Base-by-base conservation (phyloP, 108 stramenopile species). In the Mediolabrus comicus region DNA sequence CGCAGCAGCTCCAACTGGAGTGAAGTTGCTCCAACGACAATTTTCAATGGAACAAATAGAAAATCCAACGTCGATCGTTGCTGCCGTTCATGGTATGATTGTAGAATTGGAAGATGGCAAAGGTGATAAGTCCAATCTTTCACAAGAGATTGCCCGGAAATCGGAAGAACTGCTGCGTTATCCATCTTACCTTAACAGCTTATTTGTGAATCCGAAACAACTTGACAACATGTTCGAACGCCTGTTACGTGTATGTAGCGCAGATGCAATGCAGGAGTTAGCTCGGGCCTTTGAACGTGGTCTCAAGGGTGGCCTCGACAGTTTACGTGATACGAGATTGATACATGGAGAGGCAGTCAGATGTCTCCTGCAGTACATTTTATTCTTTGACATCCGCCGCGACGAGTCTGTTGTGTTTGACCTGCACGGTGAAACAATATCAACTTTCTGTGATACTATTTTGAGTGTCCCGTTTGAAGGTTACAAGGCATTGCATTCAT, bases 281-380 rank as follows among this genome's bases (percentile, higher is more conserved):
- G 83, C 77, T 2, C 30, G 71, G 12, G 83, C 86, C 9, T 86
- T 87, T 35, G 85, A 86, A 57, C 77, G 75, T 52, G 84, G 87
- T 5, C 77, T 91, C 14, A 71, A 77, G 25, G 25, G 29, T 28
- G 90, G 90, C 16, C 74, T 91, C 55, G 71, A 87, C n/a, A 70
- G 63, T 35, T 67, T 87, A 22, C 60, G 69, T 9, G 49, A 53
- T 10, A 53, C 59, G 67, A 68, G 87, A 22, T 54, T 88, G 58
- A 87, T 86, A 24, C 84, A 91, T 59, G 80, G 84, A 12, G 90
- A 85, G 53, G 62, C 84, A 3, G 86, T 91, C 13, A 69, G 87
- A 63, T 87, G 74, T 32, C 65, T 91, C 13, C 61, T 91, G 56
- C 67, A 75, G n/a, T 88, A 87, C 67, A 65, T 91, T 29, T 80